A percentile compares a stretch with the other conserved stretches of the same genome.
phyloP scores from a whole-genome alignment of 1,139 yeast species.

The Kodamaea suecica region DNA sequence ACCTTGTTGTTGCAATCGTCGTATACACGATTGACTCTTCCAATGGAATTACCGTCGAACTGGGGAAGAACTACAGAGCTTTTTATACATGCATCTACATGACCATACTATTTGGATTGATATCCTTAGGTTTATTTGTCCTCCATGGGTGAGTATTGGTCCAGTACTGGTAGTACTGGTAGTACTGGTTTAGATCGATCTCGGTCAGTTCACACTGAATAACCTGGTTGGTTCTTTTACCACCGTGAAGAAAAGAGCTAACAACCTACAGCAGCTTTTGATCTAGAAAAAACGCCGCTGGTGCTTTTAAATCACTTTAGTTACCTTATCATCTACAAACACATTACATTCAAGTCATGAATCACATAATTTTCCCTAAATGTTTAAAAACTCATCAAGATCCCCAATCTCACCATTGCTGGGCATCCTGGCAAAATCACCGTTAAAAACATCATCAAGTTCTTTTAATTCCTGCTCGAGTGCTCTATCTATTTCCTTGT shows the following conservation, averaged over 20 bases:
- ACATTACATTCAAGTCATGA: too few relatives aligned
- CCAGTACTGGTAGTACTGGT: not conserved
- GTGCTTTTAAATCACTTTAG: too few relatives aligned
- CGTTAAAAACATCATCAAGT: conserved; percentile 11
- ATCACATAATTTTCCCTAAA: too few relatives aligned
- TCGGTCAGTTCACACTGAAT: too few relatives aligned
- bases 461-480: conserved; percentile 10
- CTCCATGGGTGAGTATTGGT: not conserved
- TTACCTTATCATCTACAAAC: too few relatives aligned
- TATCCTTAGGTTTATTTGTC: not conserved
- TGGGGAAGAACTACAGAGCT: conserved; percentile 23
- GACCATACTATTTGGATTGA: conserved; percentile 10
- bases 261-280: too few relatives aligned
- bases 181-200: too few relatives aligned
- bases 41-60: conserved; percentile 18
- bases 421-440: conserved; percentile 6
- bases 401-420: not conserved
- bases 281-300: too few relatives aligned
- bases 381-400: not conserved
- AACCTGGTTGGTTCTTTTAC: too few relatives aligned
- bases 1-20: conserved; percentile 20
- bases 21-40: conserved; percentile 19
- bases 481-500: conserved; percentile 7
- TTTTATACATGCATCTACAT: conserved; percentile 23
- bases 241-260: too few relatives aligned